Evolutionary conservation across 768 basidiomycete species (phyloP).

Genomic region (Xerocomus potaroensis): DNA sequence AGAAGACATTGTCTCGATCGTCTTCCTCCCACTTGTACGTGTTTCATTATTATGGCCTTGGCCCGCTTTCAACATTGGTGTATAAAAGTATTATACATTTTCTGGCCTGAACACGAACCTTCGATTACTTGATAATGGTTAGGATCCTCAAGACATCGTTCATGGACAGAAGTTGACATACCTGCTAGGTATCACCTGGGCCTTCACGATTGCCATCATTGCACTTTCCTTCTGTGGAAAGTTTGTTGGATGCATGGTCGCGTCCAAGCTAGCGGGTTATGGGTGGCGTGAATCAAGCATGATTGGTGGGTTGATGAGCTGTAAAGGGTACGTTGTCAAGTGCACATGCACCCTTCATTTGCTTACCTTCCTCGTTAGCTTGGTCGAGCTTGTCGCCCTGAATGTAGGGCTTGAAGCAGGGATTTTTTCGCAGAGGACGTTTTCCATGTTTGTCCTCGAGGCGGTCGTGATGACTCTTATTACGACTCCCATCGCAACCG

Average conservation of each 20-base stretch:
- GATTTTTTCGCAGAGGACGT: slow-evolving; percentile 70
- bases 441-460: slow-evolving; percentile 93
- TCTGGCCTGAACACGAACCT: slow-evolving; percentile 90
- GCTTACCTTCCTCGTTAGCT: slow-evolving; percentile 34
- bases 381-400: slow-evolving; percentile 92
- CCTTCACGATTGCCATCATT: slow-evolving; percentile 76
- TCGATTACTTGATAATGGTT: slow-evolving; percentile 74
- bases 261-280: slow-evolving; percentile 66
- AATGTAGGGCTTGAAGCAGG: slow-evolving; percentile 85
- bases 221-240: slow-evolving; percentile 82
- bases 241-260: slow-evolving; percentile 77
- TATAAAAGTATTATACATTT: slow-evolving; percentile 77
- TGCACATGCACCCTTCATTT: background rate
- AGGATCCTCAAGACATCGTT: background rate
- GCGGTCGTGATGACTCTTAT: slow-evolving; percentile 79
- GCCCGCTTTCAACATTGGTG: background rate
- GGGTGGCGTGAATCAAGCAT: slow-evolving; percentile 75
- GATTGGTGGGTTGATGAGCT: slow-evolving; percentile 91
- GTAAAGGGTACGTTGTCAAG: slow-evolving; percentile 65
- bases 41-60: background rate
- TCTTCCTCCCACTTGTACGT: slow-evolving; percentile 77
- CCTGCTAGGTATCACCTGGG: slow-evolving; percentile 73
- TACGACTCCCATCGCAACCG: slow-evolving; percentile 71
- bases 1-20: slow-evolving; percentile 88
- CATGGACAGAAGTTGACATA: background rate